A percentile compares a stretch with the other conserved stretches of the same genome.
These are phyloP conservation scores for Colletotrichum chrysophilum DNA, from an alignment of 2,329 filamentous ascomycete genomes.

Conservation along the genomic window DNA sequence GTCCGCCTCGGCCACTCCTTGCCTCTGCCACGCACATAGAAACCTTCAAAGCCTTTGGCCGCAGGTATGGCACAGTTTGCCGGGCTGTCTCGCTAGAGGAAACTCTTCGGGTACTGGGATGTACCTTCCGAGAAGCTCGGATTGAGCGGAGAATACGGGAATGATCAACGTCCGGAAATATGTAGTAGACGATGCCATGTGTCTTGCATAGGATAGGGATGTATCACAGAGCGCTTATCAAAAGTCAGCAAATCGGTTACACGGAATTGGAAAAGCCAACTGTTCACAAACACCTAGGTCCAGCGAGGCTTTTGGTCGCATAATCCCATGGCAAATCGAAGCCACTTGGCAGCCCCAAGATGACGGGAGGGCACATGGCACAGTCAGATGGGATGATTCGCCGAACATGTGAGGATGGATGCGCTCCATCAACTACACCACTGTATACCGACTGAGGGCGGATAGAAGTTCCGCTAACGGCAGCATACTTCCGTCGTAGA, in stretches of 20 bases:
- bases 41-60: background rate
- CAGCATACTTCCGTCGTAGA: background rate
- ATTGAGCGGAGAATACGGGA: background rate
- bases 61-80: background rate
- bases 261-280: background rate
- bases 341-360: background rate
- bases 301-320: fast-evolving
- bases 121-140: background rate
- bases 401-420: background rate
- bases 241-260: background rate
- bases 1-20: background rate
- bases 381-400: background rate
- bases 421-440: background rate
- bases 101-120: background rate
- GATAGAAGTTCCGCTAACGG: background rate
- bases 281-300: background rate
- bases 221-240: background rate
- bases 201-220: background rate
- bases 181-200: background rate
- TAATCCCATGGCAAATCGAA: background rate
- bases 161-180: background rate
- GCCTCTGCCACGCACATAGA: background rate
- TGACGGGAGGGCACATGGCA: background rate
- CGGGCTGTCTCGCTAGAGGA: background rate
- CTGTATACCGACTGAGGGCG: background rate